Evolutionary conservation across 2,329 filamentous ascomycete species (phyloP).

Genomic region (Hymenoscyphus infarciens): DNA sequence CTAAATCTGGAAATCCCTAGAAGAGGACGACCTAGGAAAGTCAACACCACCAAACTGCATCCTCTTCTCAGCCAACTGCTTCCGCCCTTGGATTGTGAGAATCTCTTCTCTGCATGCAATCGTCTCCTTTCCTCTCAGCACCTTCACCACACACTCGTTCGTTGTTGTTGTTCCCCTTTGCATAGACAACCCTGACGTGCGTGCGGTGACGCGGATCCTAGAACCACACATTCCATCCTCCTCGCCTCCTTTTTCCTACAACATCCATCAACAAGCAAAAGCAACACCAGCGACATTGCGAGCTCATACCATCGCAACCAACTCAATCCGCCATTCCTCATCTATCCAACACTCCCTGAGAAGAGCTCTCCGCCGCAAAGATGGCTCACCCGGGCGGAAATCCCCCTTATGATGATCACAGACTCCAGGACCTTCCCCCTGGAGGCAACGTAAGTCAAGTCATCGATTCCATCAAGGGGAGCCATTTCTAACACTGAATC

Average conservation of each 20-base stretch:
- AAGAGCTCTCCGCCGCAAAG: constrained; percentile 26
- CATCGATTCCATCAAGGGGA: neutral
- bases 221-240: neutral
- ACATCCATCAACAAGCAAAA: neutral
- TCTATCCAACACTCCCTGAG: neutral
- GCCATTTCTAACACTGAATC: constrained; percentile 13
- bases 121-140: neutral
- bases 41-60: constrained; percentile 1
- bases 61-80: neutral
- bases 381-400: constrained; percentile 62
- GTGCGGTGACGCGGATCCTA: constrained; percentile 4
- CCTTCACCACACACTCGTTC: neutral
- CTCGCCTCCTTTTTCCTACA: neutral
- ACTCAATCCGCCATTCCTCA: neutral
- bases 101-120: neutral
- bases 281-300: neutral
- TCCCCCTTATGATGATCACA: constrained; percentile 58
- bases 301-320: neutral
- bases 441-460: constrained; percentile 54
- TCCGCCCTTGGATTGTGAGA: neutral
- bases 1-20: neutral
- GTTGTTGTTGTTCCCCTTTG: neutral
- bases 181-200: constrained; percentile 2
- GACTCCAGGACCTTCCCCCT: constrained; percentile 62
- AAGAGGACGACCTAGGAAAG: neutral